Base-by-base conservation (phyloP, 176 grass and related monocot genomes). In the Eragrostis curvula region DNA sequence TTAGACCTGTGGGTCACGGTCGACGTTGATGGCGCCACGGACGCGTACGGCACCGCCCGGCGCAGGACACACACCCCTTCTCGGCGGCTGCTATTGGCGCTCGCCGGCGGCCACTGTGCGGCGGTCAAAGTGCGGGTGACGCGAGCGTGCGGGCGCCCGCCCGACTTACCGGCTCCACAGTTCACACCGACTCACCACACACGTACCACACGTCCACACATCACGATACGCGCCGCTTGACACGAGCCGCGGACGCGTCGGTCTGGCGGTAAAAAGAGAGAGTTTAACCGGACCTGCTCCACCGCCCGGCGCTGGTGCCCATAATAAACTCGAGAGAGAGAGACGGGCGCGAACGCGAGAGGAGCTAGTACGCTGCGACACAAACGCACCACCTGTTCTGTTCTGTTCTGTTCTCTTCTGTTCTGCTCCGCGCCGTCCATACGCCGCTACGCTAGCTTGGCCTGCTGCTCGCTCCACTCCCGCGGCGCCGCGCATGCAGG, bases 401-500 rank as follows among this genome's bases (percentile, higher is more conserved):
- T 28, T 58, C 58, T 61, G 58, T 14, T 9, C 70, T n/a, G n/a
- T n/a, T n/a, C n/a, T n/a, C n/a, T 58, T 58, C 58, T 61, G 58
- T 28, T 58, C 58, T 61, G 58, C 20, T 9, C 70, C 15, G 50
- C 11, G 62, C 77, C 59, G 16, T 63, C 44, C 45, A 14, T 11
- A 55, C 59, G 43, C 60, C 60, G 65, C 74, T 43, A 59, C 60
- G 65, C 74, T 43, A 59, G 25, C 75, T 48, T 7, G 9, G n/a
- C 74, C 29, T 0, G 36, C 23, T 15, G 70, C 63, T 44, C 51
- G 25, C 52, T 30, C 21, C 0, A 39, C 21, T 23, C 39, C 41
- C 32, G 53, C 85, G 85, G 42, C 41, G 51, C 42, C 7, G 57
- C 86, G 57, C 43, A 86, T 87, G 75, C 70, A 87, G 66, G 89